Evolutionary conservation across 768 basidiomycete genomes (phyloP), one percentile per base, ranked within the genome.

Genomic region (Paxillus rubicundulus): DNA sequence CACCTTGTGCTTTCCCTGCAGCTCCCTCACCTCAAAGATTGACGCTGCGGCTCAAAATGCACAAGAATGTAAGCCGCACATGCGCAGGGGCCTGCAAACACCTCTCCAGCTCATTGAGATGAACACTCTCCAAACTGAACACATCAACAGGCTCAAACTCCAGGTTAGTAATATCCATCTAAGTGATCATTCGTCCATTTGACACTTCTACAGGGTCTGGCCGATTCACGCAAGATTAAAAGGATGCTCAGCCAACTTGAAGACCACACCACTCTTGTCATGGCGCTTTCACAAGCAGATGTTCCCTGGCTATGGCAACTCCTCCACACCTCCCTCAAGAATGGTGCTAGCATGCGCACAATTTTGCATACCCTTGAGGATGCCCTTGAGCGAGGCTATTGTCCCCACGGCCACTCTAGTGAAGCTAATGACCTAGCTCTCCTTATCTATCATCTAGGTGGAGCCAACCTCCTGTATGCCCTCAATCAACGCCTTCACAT

Each of bases 271-370:
- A 47, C 43, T 13, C 50, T 59, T 17, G 28, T 52, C 13, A 38
- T 40, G 14, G 59, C 59, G 3, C 17, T 55, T 1, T 47, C 50
- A 1, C 30, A 47, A 4, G 1, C n/a, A 3, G 47, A 57, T 24
- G 20, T 57, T 1, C 53, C 58, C 13, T 52, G 39, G 1, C 43
- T 60, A 0, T 37, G 37, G 1, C 48, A 48, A 5, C 36, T 57
- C 5, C 20, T 60, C 12, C 28, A 28, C 0, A 30, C 49, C 3
- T 49, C 47, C 0, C 17, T 52, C 28, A 44, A 39, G 59, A 9
- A 47, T n/a, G 57, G 60, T 21, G 21, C 21, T 21, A 21, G 21
- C 21, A 21, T 5, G 21, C 21, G 21, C 21, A 21, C 21, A 21
- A 21, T 21, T 21, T 21, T 21, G 21, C 5, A 5, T 21, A 21